A percentile compares a stretch with the other conserved stretches of the same genome.
Conservation (phyloP, 75 land plant species). For the Pinus taeda region DNA sequence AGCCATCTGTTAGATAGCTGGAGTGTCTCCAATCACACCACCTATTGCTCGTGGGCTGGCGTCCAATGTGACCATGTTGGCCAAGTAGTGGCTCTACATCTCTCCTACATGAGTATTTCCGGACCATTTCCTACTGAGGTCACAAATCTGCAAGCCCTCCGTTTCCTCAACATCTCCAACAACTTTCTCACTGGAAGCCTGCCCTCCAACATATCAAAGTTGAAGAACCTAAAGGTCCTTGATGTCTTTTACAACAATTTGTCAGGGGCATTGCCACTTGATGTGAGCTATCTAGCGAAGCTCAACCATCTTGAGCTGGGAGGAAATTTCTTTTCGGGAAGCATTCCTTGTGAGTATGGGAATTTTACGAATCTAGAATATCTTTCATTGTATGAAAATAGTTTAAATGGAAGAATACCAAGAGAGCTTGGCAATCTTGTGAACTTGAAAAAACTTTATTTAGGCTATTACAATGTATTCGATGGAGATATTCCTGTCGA, state of each 20-base stretch:
- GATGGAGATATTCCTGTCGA: conserved; percentile 66
- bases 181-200: conserved; percentile 6
- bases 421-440: conserved; percentile 57
- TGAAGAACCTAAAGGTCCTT: conserved; percentile 35
- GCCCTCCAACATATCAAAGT: conserved; percentile 20
- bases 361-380: conserved; percentile 35
- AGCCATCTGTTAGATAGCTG: too few relatives aligned
- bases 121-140: conserved; percentile 7
- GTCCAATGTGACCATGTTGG: conserved; percentile 9
- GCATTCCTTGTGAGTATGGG: conserved; percentile 48
- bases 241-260: conserved; percentile 72
- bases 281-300: conserved; percentile 30
- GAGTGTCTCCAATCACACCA: too few relatives aligned
- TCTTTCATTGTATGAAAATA: conserved; percentile 63
- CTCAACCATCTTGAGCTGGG: conserved; percentile 66
- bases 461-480: conserved; percentile 72
- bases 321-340: conserved; percentile 75
- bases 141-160: background rate
- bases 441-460: conserved; percentile 47
- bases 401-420: conserved; percentile 67
- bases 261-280: conserved; percentile 46
- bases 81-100: conserved; percentile 35
- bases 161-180: background rate
- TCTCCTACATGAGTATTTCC: conserved; percentile 54
- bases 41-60: too few relatives aligned